phyloP scores from a whole-genome alignment of 2,329 filamentous ascomycete genomes.

The Pyrenochaeta sp. region DNA sequence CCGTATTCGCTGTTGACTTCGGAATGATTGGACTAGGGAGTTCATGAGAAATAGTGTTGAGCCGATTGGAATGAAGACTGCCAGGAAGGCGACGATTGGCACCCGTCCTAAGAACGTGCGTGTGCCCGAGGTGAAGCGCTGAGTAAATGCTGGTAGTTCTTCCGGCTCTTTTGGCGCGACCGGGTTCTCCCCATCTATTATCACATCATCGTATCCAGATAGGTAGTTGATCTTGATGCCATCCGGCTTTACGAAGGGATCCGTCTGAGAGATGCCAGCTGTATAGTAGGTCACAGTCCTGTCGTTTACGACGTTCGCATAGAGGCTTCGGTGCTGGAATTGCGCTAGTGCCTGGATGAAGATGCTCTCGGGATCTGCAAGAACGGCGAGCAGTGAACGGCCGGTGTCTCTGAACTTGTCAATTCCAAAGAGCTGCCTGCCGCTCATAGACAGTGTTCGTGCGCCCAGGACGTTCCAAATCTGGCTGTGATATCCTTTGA shows the following conservation, averaged over 20 bases:
- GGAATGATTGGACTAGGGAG: constrained; percentile 77
- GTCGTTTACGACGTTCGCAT: constrained; percentile 89
- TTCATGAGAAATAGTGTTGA: constrained; percentile 77
- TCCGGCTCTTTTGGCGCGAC: constrained; percentile 58
- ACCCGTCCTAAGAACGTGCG: constrained; percentile 60
- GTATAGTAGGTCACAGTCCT: constrained; percentile 84
- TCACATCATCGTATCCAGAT: constrained; percentile 74
- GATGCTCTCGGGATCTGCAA: constrained; percentile 84
- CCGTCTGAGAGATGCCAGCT: constrained; percentile 76
- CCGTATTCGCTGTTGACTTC: constrained; percentile 76
- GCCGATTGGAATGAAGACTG: constrained; percentile 77
- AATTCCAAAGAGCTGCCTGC: constrained; percentile 85
- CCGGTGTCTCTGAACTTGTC: constrained; percentile 85
- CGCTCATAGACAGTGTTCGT: constrained; percentile 81
- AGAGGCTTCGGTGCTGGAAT: constrained; percentile 81
- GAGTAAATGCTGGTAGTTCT: constrained; percentile 44
- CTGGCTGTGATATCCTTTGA: constrained; percentile 53
- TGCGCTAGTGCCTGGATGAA: constrained; percentile 81
- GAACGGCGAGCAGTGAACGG: constrained; percentile 78
- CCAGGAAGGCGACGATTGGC: constrained; percentile 71
- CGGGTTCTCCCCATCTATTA: constrained; percentile 74
- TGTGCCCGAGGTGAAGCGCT: constrained; percentile 47
- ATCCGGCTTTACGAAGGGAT: constrained; percentile 77
- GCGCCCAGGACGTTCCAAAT: constrained; percentile 81
- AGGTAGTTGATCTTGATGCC: constrained; percentile 77